phyloP scores from a whole-genome alignment of 495 filamentous ascomycete genomes.

The Pyrenula massariospora region DNA sequence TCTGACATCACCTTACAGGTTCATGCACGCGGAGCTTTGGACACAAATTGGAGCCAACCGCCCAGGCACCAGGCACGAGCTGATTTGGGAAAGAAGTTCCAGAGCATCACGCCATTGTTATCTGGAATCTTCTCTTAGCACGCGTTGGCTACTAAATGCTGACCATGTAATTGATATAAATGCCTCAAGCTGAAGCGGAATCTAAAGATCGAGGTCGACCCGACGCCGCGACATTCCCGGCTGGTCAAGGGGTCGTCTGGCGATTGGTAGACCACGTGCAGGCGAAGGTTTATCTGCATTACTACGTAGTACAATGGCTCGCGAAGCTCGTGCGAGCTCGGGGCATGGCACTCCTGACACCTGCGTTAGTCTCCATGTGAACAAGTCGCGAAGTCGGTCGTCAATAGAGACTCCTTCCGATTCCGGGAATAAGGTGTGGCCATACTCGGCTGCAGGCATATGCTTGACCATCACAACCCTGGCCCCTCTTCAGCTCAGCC shows the following conservation, averaged over 20 bases:
- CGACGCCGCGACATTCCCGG: not conserved
- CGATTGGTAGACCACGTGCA: too few relatives aligned
- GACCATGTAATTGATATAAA: not conserved
- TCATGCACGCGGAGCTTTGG: not conserved
- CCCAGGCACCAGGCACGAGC: not conserved
- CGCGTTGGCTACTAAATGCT: not conserved
- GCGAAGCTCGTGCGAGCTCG: too few relatives aligned
- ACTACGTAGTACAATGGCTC: too few relatives aligned
- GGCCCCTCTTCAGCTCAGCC: too few relatives aligned
- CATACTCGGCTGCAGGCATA: too few relatives aligned
- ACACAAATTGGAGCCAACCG: not conserved
- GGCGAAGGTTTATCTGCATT: too few relatives aligned
- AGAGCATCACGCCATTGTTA: not conserved
- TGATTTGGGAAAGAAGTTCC: not conserved
- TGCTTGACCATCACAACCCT: too few relatives aligned
- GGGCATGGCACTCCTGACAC: too few relatives aligned
- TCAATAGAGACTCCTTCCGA: too few relatives aligned
- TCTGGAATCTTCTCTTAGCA: not conserved
- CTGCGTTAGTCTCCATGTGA: too few relatives aligned
- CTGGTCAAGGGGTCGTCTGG: not conserved
- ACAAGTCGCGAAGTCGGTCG: too few relatives aligned
- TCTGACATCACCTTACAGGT: not conserved
- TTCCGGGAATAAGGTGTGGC: too few relatives aligned
- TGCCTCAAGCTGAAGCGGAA: not conserved
- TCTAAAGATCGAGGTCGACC: not conserved